Base-by-base conservation (phyloP, 305 asterid species). In the Fraxinus sp. region DNA sequence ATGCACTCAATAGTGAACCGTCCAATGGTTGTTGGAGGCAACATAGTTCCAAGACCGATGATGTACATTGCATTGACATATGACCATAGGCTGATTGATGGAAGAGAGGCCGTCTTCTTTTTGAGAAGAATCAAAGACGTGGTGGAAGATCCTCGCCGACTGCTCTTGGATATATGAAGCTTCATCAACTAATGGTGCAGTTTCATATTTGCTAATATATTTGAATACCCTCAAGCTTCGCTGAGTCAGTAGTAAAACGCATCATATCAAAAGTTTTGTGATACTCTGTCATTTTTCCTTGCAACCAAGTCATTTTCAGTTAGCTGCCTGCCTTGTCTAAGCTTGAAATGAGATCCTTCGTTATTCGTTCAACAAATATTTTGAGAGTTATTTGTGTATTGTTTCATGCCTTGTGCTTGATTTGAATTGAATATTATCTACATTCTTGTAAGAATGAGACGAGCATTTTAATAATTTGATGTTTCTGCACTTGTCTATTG, bases 31-130 rank as follows among this genome's bases (percentile, higher is more conserved):
- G 96, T 96, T 75, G 99, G 98, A 75, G 98, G 96, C 33, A 88
- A 87, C 89, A 87, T 96, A 66, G 95, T 95, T 13, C 86, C 99
- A 0, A 87, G 98, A 79, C 99, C 99, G n/a, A 93, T 96, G 99
- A 96, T 96, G 99, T 93, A 95, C 91, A 91, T 92, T 66, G 98
- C 99, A 16, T 87, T 96, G 90, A 95, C 99, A 18, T 96, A 96
- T 20, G 99, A 96, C 88, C 99, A 96, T 75, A 87, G 99, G 89
- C 95, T 96, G 87, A 96, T 96, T 74, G 99, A 96, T 71, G 99
- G 99, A 79, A 96, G 98, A 92, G 99, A 96, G 91, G 98, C 98
- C 0, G 99, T 96, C 62, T 92, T 91, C 91, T 96, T 95, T 81
- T 83, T 96, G 93, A 89, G 98, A 86, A 92, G 97, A 78, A 96